Evolutionary conservation across 2,329 filamentous ascomycete genomes (phyloP).

Genomic region (Verticillium dahliae): DNA sequence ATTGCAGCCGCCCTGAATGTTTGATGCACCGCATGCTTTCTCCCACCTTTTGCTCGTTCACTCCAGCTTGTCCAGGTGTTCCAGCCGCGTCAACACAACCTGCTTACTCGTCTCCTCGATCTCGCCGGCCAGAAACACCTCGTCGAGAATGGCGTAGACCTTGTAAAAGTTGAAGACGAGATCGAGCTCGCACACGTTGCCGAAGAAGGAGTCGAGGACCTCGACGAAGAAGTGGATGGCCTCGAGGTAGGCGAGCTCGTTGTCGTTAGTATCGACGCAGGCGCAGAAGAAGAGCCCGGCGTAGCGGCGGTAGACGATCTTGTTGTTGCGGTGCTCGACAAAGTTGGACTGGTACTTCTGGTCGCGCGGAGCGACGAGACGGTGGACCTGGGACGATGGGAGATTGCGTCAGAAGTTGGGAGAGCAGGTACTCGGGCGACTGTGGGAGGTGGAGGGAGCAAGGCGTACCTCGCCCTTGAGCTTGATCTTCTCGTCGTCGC

Average conservation of each 20-base stretch:
- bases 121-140: conserved; percentile 95
- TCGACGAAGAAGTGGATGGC: conserved; percentile 99
- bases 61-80: conserved; percentile 95
- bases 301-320: conserved; percentile 96
- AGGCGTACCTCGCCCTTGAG: conserved; percentile 83
- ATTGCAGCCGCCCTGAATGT: not conserved
- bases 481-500: conserved; percentile 98
- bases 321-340: conserved; percentile 91
- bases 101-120: conserved; percentile 99
- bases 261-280: conserved; percentile 98
- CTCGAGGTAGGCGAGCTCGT: conserved; percentile 93
- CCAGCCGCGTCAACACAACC: conserved; percentile 86
- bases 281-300: conserved; percentile 98
- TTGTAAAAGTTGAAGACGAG: conserved; percentile 77
- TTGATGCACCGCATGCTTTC: not conserved
- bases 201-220: conserved; percentile 96
- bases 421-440: not conserved
- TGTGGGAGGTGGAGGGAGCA: not conserved
- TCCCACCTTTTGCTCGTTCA: conserved; percentile 28
- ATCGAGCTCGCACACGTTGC: conserved; percentile 97
- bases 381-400: conserved; percentile 64
- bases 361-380: conserved; percentile 92
- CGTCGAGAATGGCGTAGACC: conserved; percentile 96
- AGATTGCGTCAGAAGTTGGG: not conserved
- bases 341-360: conserved; percentile 99